Percentiles rank a stretch among this genome's conserved stretches.
These are phyloP conservation scores for Euphrasia confusa DNA, from an alignment of 257 asterid genomes.

Conservation along the genomic window DNA sequence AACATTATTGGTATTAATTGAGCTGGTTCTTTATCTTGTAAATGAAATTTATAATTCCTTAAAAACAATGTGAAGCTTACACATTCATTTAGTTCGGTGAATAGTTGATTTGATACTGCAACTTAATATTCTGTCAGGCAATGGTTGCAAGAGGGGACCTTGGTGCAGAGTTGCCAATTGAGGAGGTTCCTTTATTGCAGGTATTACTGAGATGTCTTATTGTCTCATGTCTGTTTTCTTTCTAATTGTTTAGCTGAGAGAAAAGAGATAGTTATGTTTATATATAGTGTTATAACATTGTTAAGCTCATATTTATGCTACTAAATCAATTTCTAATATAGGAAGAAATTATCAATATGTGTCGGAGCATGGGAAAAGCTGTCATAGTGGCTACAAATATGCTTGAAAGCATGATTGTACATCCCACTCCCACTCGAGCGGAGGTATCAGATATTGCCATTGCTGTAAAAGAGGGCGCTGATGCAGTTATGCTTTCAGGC, in stretches of 20 bases:
- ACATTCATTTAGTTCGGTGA: conserved; percentile 11
- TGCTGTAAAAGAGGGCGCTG: conserved; percentile 94
- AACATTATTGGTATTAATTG: background rate
- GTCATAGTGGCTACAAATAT: conserved; percentile 97
- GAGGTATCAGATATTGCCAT: conserved; percentile 96
- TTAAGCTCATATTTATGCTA: conserved; percentile 9
- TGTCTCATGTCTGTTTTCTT: background rate
- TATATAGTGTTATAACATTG: background rate
- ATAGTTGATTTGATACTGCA: conserved; percentile 5
- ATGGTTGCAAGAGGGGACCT: conserved; percentile 99
- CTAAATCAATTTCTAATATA: conserved; percentile 29
- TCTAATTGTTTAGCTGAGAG: background rate
- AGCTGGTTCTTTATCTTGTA: conserved; percentile 19
- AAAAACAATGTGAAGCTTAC: background rate
- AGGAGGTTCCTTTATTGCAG: conserved; percentile 97
- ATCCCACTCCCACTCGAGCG: conserved; percentile 96
- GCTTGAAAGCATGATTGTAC: conserved; percentile 98
- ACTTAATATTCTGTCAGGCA: conserved; percentile 47
- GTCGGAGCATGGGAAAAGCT: conserved; percentile 98
- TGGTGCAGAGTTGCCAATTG: conserved; percentile 93
- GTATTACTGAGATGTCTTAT: conserved; percentile 28
- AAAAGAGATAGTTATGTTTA: background rate
- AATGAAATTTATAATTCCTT: conserved; percentile 15
- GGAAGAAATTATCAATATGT: conserved; percentile 86
- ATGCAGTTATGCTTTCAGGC: conserved; percentile 98